phyloP scores from a whole-genome alignment of 2,329 filamentous ascomycete genomes.

The Fusarium agapanthi region DNA sequence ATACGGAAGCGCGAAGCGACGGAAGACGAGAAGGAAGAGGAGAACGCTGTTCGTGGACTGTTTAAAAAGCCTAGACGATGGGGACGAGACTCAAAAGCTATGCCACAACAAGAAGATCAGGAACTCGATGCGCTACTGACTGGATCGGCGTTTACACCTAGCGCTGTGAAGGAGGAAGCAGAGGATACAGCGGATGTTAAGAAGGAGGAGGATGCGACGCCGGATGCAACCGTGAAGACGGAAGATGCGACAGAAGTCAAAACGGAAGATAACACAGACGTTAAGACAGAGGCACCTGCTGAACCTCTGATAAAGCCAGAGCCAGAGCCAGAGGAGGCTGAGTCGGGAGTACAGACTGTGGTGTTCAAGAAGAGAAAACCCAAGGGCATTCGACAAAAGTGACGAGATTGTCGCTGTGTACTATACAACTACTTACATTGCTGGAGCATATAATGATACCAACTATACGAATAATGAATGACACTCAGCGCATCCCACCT shows the following conservation, averaged over 20 bases:
- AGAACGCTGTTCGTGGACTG: slow-evolving; percentile 64
- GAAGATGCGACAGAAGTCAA: slow-evolving; percentile 4
- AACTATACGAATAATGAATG: neutral
- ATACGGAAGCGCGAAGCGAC: slow-evolving; percentile 70
- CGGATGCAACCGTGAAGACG: slow-evolving; percentile 1
- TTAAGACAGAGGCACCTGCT: slow-evolving; percentile 54
- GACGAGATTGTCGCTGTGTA: neutral
- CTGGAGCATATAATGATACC: neutral
- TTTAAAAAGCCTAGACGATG: slow-evolving; percentile 68
- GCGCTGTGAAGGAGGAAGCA: slow-evolving; percentile 38
- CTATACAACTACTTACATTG: neutral
- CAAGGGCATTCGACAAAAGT: slow-evolving; percentile 70
- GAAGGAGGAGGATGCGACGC: slow-evolving; percentile 27
- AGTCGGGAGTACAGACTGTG: slow-evolving; percentile 54
- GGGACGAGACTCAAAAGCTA: slow-evolving; percentile 63
- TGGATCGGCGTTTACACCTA: slow-evolving; percentile 44
- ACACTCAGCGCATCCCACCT: neutral
- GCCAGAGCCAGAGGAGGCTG: slow-evolving; percentile 35
- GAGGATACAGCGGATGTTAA: slow-evolving; percentile 30
- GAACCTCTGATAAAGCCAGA: slow-evolving; percentile 45
- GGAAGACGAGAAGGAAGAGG: slow-evolving; percentile 69
- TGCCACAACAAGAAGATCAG: slow-evolving; percentile 55
- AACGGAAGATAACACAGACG: slow-evolving; percentile 2
- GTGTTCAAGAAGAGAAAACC: slow-evolving; percentile 85
- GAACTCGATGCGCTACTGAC: slow-evolving; percentile 71